Evolutionary conservation across 2,329 filamentous ascomycete species (phyloP).

Genomic region (Aspergillus sp.): DNA sequence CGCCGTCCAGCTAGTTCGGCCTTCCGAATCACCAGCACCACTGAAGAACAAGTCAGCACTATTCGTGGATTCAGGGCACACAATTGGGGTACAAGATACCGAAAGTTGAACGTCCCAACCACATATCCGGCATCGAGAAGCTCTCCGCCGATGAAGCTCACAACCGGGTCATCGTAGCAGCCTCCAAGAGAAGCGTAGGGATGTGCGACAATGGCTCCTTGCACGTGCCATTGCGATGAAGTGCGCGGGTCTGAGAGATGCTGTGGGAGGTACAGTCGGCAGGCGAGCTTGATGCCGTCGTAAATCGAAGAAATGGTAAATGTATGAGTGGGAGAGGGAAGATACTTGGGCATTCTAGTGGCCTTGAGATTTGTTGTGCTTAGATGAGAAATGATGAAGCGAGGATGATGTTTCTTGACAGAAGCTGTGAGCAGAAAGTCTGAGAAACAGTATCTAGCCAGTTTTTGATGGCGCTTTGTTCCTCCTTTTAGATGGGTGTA

Average conservation of each 20-base stretch:
- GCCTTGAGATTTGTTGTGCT: not conserved
- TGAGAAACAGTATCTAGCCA: not conserved
- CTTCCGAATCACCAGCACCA: conserved; percentile 74
- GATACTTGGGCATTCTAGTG: conserved; percentile 35
- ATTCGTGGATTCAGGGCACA: not conserved
- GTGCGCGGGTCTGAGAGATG: conserved; percentile 28
- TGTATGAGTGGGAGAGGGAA: conserved; percentile 49
- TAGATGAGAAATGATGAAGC: not conserved
- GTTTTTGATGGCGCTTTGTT: not conserved
- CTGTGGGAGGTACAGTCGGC: conserved; percentile 77
- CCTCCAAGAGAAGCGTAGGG: conserved; percentile 90
- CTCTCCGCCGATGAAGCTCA: conserved; percentile 67
- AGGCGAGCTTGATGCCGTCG: conserved; percentile 75
- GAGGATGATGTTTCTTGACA: not conserved
- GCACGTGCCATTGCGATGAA: conserved; percentile 40
- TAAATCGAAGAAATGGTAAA: conserved; percentile 85
- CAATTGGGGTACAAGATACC: conserved; percentile 54
- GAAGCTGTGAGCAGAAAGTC: not conserved
- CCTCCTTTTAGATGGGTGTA: not conserved
- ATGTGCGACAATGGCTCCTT: conserved; percentile 75
- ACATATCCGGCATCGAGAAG: conserved; percentile 73
- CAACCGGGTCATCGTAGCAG: conserved; percentile 78
- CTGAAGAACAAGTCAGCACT: conserved; percentile 50
- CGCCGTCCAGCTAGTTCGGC: conserved; percentile 84
- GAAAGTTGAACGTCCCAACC: conserved; percentile 90